Evolutionary conservation across 2,329 filamentous ascomycete genomes (phyloP).

Genomic region (Penicillium sp.): DNA sequence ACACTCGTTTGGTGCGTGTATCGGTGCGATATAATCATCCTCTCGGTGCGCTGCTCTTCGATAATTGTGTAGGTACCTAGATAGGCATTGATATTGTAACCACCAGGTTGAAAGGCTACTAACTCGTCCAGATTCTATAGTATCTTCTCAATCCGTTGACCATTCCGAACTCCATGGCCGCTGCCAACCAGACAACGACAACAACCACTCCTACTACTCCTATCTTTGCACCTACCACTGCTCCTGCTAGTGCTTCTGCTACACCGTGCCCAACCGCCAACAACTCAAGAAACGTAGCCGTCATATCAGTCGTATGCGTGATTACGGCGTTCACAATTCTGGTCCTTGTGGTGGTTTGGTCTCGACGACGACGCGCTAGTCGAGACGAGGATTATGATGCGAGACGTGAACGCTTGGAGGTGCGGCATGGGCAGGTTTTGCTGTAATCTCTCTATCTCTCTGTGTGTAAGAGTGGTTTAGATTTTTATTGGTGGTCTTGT

Average conservation of each 20-base stretch:
- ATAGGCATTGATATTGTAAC: neutral
- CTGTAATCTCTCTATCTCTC: neutral
- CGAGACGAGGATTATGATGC: neutral
- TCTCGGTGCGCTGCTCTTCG: too few species aligned
- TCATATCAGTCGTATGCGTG: conserved; percentile 4
- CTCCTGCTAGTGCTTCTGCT: neutral
- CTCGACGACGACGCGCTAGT: neutral
- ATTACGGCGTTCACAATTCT: neutral
- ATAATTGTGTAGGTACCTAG: neutral
- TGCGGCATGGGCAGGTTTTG: neutral
- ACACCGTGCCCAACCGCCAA: neutral
- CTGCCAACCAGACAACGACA: neutral
- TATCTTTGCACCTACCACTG: neutral
- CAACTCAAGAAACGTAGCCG: neutral
- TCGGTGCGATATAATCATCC: neutral
- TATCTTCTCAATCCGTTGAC: too few species aligned
- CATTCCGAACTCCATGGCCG: neutral
- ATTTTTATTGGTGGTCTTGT: neutral
- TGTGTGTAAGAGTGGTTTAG: neutral
- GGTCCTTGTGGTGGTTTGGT: neutral
- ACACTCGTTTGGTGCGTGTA: neutral
- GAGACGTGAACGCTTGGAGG: conserved; percentile 1
- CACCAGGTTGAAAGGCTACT: too few species aligned
- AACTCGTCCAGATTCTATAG: too few species aligned
- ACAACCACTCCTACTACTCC: neutral